A percentile compares a stretch with the other conserved stretches of the same genome.
These are phyloP conservation scores for Nelumbo lutea DNA, from an alignment of 164 flowering plant species.

Conservation along the genomic window DNA sequence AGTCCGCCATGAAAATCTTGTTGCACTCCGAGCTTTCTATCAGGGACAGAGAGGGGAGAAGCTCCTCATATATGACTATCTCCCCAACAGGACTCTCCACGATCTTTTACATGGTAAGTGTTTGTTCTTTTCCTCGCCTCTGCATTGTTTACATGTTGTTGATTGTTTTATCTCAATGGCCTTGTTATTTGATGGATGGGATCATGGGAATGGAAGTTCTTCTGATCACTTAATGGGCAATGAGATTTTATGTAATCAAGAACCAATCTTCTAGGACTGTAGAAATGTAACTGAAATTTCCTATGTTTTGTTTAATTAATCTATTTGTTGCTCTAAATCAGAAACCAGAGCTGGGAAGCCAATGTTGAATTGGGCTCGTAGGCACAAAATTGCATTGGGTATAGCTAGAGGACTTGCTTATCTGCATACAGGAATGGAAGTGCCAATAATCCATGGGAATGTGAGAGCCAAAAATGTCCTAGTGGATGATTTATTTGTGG, in stretches of 20 bases:
- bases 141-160: not conserved
- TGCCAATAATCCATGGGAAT: slow-evolving; percentile 82
- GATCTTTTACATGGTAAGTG: slow-evolving; percentile 80
- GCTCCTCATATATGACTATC: slow-evolving; percentile 90
- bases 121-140: not conserved
- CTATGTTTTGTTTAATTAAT: not conserved
- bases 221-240: not conserved
- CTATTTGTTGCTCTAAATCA: slow-evolving; percentile 26
- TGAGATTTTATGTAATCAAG: too few species aligned
- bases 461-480: slow-evolving; percentile 81
- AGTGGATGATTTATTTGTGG: slow-evolving; percentile 80
- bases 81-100: slow-evolving; percentile 65
- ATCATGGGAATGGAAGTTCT: not conserved
- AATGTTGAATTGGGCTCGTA: slow-evolving; percentile 79
- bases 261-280: not conserved
- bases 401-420: slow-evolving; percentile 84
- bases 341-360: slow-evolving; percentile 81
- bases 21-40: slow-evolving; percentile 91
- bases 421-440: slow-evolving; percentile 77
- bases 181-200: not conserved
- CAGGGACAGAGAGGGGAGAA: slow-evolving; percentile 99
- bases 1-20: slow-evolving; percentile 83
- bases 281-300: not conserved
- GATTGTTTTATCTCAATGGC: not conserved
- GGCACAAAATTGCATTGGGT: slow-evolving; percentile 87